phyloP scores from a whole-genome alignment of 805 yeast genomes.

The Kodamaea hsintzibuensis region DNA sequence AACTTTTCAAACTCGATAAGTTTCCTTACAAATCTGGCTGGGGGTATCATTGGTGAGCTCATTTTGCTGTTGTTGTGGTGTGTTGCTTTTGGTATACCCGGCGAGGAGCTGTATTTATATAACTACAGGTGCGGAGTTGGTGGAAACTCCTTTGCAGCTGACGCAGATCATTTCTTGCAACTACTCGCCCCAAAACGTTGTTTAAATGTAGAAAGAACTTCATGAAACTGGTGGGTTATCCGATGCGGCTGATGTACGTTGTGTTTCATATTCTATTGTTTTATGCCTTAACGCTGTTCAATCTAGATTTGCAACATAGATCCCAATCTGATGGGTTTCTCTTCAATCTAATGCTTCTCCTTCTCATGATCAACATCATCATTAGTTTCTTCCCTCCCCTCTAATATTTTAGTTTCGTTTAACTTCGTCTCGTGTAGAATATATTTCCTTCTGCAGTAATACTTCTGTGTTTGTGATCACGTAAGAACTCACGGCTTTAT shows the following conservation, averaged over 20 bases:
- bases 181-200: background rate
- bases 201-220: background rate
- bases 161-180: background rate
- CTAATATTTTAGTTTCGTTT: background rate
- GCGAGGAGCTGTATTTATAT: background rate
- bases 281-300: background rate
- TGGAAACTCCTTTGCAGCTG: background rate
- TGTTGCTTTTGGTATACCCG: background rate
- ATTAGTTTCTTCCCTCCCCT: background rate
- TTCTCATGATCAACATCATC: background rate
- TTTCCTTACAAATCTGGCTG: background rate
- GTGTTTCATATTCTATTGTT: background rate
- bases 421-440: background rate
- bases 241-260: background rate
- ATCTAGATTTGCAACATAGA: background rate
- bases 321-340: no score
- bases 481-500: background rate
- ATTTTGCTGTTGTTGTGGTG: background rate
- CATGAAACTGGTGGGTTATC: background rate
- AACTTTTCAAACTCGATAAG: slow-evolving; percentile 1
- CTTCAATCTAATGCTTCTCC: no score
- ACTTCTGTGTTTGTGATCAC: background rate
- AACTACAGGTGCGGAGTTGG: background rate
- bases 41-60: background rate
- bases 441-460: background rate